These are phyloP conservation scores for Hibiscus syriacus DNA, from an alignment of 345 rosid genomes.

Conservation along the genomic window DNA sequence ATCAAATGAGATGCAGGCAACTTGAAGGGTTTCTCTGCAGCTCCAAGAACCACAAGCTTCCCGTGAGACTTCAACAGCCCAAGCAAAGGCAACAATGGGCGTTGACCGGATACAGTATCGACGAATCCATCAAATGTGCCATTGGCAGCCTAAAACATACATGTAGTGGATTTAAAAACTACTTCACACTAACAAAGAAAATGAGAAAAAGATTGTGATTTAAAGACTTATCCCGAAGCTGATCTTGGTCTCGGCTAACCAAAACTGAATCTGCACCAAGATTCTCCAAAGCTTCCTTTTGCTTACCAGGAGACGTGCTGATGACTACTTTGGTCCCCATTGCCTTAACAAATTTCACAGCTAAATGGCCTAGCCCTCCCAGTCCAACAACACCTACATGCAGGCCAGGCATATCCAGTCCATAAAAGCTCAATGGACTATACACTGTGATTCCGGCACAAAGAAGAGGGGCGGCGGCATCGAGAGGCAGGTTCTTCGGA, in stretches of 20 bases:
- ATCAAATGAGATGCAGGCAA: slow-evolving; percentile 20
- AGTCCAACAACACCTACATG: too few relatives aligned
- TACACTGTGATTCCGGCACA: too few relatives aligned
- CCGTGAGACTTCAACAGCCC: slow-evolving; percentile 26
- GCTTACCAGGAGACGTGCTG: slow-evolving; percentile 28
- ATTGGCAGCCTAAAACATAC: slow-evolving; percentile 19
- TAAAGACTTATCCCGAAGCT: slow-evolving; percentile 27
- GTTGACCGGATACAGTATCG: slow-evolving; percentile 25
- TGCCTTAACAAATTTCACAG: slow-evolving; percentile 50
- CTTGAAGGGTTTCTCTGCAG: slow-evolving; percentile 29
- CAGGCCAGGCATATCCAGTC: too few relatives aligned
- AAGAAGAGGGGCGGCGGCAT: too few relatives aligned
- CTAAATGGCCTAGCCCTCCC: too few relatives aligned
- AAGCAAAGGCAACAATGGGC: slow-evolving; percentile 24
- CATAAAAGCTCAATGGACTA: too few relatives aligned
- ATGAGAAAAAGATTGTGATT: not conserved
- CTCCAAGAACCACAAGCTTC: slow-evolving; percentile 30
- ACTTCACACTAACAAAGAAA: too few relatives aligned
- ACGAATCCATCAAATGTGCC: slow-evolving; percentile 35
- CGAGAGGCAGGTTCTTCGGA: too few relatives aligned
- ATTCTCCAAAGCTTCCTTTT: slow-evolving; percentile 41
- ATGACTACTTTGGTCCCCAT: slow-evolving; percentile 24
- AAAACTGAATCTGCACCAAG: slow-evolving; percentile 55
- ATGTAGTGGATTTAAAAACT: not conserved
- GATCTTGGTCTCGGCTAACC: slow-evolving; percentile 33